A percentile compares a stretch with the other conserved stretches of the same genome.
phyloP scores from a whole-genome alignment of 306 rosid genomes.

The Mimosa pudica region DNA sequence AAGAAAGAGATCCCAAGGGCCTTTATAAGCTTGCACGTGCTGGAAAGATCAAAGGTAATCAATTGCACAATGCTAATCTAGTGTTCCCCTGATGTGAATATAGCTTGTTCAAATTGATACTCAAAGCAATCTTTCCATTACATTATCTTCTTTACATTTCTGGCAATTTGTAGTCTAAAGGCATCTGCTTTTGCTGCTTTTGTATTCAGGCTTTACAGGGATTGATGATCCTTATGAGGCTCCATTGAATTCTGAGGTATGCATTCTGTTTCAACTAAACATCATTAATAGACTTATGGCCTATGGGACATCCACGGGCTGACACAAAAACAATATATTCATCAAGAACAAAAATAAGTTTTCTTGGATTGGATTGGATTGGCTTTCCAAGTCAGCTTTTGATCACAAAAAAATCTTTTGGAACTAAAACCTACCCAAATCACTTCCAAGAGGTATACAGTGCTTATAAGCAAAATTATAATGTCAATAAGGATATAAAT shows the following conservation, averaged over 20 bases:
- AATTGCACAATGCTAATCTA: conserved; percentile 5
- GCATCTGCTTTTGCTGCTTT: not conserved
- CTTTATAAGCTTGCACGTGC: conserved; percentile 78
- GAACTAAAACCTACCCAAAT: conserved; percentile 13
- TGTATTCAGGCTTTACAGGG: conserved; percentile 71
- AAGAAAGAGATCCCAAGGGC: conserved; percentile 79
- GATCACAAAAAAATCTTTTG: not conserved
- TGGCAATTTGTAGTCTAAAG: not conserved
- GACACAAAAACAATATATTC: not conserved
- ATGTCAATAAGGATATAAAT: not conserved
- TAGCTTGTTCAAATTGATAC: not conserved
- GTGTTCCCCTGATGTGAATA: conserved; percentile 4
- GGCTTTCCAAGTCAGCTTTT: not conserved
- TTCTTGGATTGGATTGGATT: not conserved
- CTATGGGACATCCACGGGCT: not conserved
- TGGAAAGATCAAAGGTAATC: conserved; percentile 70
- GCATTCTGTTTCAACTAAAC: conserved; percentile 24
- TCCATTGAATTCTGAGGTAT: conserved; percentile 66
- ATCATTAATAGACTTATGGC: conserved; percentile 13
- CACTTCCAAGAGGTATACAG: not conserved
- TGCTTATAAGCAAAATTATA: not conserved
- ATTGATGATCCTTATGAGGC: conserved; percentile 80
- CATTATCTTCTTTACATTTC: conserved; percentile 9
- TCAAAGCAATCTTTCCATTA: conserved; percentile 6
- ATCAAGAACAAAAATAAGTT: not conserved